Percentiles rank a stretch among this genome's conserved stretches.
Conservation (phyloP, 352 stramenopile species). For the Blastocystis sp. region DNA sequence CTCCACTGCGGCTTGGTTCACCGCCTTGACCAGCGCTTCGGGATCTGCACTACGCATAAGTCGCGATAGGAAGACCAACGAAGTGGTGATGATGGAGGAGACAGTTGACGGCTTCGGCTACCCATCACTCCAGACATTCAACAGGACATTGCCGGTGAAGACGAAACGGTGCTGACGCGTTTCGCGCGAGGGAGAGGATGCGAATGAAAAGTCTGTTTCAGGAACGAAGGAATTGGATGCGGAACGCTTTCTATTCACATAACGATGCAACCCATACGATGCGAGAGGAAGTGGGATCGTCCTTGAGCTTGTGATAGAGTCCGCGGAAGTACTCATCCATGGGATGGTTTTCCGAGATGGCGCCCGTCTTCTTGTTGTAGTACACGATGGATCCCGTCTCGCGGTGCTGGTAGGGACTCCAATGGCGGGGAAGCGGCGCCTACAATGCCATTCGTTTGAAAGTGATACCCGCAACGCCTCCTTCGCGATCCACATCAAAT, state of each 20-base stretch:
- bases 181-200: no score
- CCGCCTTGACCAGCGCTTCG: conserved; percentile 4
- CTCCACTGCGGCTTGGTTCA: conserved; percentile 18
- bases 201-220: neutral
- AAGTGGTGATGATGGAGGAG: no score
- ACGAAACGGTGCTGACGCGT: no score
- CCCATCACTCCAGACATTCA: no score
- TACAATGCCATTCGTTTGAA: neutral
- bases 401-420: conserved; percentile 33
- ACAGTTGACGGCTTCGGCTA: no score
- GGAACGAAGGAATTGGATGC: neutral
- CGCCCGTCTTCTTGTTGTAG: conserved; percentile 55
- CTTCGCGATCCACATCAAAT: conserved; percentile 54
- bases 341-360: conserved; percentile 44
- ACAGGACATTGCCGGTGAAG: no score
- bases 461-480: conserved; percentile 13
- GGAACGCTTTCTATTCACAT: neutral
- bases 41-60: neutral
- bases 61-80: neutral
- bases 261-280: neutral
- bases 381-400: conserved; percentile 40
- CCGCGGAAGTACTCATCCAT: conserved; percentile 62
- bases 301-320: conserved; percentile 40
- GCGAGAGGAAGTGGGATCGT: neutral
- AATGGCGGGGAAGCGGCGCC: conserved; percentile 50